Evolutionary conservation across 371 early-diverging fungal species (phyloP).

Genomic region (Rhizoclosmatium hyalinum): DNA sequence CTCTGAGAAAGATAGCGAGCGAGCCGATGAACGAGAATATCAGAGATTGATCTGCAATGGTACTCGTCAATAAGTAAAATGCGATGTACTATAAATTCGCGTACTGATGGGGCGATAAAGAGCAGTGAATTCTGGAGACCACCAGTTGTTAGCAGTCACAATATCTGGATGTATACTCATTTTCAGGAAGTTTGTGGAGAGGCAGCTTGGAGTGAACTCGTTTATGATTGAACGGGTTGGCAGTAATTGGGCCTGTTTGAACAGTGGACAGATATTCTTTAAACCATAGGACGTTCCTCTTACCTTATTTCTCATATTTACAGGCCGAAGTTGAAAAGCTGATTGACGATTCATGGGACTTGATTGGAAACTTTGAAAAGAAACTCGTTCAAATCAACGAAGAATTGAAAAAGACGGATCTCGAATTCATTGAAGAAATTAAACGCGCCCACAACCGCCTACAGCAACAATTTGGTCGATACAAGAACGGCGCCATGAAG

Average conservation of each 20-base stretch:
- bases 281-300: background rate
- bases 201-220: too few relatives aligned
- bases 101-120: too few relatives aligned
- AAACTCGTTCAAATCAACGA: background rate
- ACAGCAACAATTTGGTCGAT: background rate
- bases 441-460: slow-evolving; percentile 24
- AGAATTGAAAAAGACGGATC: background rate
- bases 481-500: background rate
- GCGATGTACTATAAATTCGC: too few relatives aligned
- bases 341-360: slow-evolving; percentile 8
- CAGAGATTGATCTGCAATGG: too few relatives aligned
- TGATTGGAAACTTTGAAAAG: background rate
- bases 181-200: too few relatives aligned
- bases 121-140: too few relatives aligned
- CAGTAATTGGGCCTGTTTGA: too few relatives aligned
- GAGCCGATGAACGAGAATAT: background rate
- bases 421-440: slow-evolving; percentile 4
- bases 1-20: background rate
- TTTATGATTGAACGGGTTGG: too few relatives aligned
- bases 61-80: too few relatives aligned
- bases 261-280: too few relatives aligned
- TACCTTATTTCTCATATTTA: background rate
- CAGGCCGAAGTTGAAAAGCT: slow-evolving; percentile 8
- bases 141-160: too few relatives aligned
- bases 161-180: too few relatives aligned